Base-by-base conservation (phyloP, 192 early-diverging fungal species). In the Coemansia sp. region DNA sequence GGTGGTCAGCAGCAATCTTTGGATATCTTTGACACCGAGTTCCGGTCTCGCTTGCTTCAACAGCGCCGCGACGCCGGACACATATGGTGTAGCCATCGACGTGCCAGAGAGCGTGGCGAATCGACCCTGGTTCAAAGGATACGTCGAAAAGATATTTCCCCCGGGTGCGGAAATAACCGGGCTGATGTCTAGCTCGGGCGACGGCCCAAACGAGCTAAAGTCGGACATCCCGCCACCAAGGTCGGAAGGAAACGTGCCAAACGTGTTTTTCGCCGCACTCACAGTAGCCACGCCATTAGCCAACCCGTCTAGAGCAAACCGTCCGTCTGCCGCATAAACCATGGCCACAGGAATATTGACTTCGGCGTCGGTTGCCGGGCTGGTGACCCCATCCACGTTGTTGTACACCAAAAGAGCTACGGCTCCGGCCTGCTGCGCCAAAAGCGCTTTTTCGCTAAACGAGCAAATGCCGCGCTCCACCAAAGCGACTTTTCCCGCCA, bases 1-100 rank as follows among this genome's bases (percentile, higher is more conserved):
- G 48, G 90, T 85, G 17, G 83, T 77, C 4, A 89, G 40, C 63
- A 83, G 61, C 17, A 79, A 66, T 7, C 72, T 67, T 7, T 76
- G 38, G 16, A 72, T 64, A 17, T 62, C 67, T 17, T 56, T 61
- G 57, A 64, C 66, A 2, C 25, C 50, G 18, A 72, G 61, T 11
- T 71, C 52, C 8, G 83, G 84, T 25, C 68, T 62, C 7, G 79
- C 79, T 58, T 90, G 84, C 51, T 86, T 75, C 11, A 89, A 66
- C 30, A 95, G 71, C 1, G 91, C 92, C 3, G 87, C 71, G 3
- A 86, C 66, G 7, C 92, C 93, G 18, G 89, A 85, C 18, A 89
- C 72, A 65, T 91, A 90, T 0, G 93, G 91, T 28, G 85, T 80
- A 5, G 94, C 85, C 94, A 96, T 94, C 29, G 89, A 91, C 10